Evolutionary conservation across 345 rosid genomes (phyloP).

Genomic region (Boechera stricta): DNA sequence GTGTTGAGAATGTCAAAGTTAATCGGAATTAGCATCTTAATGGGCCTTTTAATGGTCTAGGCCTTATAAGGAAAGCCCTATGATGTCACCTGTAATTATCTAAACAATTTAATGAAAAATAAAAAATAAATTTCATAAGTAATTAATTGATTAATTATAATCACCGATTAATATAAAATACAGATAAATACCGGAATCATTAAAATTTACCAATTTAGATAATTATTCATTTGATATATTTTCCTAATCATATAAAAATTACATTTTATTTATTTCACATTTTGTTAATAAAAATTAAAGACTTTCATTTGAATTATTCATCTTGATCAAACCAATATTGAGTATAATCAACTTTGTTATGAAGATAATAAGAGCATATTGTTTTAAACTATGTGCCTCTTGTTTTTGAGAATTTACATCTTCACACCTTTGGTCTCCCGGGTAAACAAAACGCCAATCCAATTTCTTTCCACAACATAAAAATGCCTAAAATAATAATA

Average conservation of each 20-base stretch:
- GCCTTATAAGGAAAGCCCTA: neutral
- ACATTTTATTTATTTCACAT: neutral
- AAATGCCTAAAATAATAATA: no score
- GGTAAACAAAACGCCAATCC: no score
- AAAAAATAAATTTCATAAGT: neutral
- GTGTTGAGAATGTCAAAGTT: conserved; percentile 20
- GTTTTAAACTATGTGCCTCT: no score
- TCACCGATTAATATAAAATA: neutral
- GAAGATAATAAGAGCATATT: no score
- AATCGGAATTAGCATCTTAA: neutral
- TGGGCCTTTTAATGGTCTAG: conserved; percentile 15
- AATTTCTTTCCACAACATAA: no score
- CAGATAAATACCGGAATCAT: neutral
- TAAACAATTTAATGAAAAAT: no score
- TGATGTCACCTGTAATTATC: neutral
- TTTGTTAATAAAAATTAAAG: no score
- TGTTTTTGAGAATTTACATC: no score
- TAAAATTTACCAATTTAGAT: neutral
- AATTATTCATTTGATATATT: neutral
- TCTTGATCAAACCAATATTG: no score
- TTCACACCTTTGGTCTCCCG: no score
- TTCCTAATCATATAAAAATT: neutral
- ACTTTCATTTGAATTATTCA: no score
- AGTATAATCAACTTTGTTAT: no score
- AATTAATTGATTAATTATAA: neutral